Base-by-base conservation (phyloP, 345 rosid genomes). In the Abelmoschus esculentus region DNA sequence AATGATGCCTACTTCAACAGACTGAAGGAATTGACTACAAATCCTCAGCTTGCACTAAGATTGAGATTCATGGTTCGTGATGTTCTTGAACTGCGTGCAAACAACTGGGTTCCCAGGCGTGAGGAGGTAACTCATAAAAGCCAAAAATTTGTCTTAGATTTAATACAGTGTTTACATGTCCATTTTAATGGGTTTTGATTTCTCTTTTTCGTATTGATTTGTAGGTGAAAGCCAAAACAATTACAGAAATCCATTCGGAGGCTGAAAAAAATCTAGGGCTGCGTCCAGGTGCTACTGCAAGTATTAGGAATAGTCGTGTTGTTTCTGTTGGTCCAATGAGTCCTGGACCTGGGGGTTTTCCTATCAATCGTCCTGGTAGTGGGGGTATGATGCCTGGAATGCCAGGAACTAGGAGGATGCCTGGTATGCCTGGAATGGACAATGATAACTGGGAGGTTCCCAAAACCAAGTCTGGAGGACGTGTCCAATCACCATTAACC, bases 281-380 rank as follows among this genome's bases (percentile, higher is more conserved):
- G 72, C 92, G 96, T 50, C 99, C 97, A 0, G 99, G 99, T 85
- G 90, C 96, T 50, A 85, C 91, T 55, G 90, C 95, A n/a, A 82
- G 84, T 78, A 89, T 91, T 59, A 89, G 97, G 79, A 91, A 69
- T 75, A 83, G 76, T 17, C 84, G 88, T 32, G 82, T 78, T 80
- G 75, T 70, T 63, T 75, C 89, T 77, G 82, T 81, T 17, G 76
- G 86, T 60, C 77, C 87, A 34, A 83, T 83, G 13, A 54, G 58
- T 18, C 29, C 29, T 19, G 58, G 58, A 9, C 15, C 60, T 22
- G 60, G 60, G 60, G 60, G 60, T 22, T 55, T 55, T 22, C 60
- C 60, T 22, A 10, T 55, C 60, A 55, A 29, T 0, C 60, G 60
- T 5, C 60, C 60, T 3, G 60, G 60, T 55, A 55, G 14, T 22